Base-by-base conservation (phyloP, 257 asterid species). In the Penstemon eatonii region DNA sequence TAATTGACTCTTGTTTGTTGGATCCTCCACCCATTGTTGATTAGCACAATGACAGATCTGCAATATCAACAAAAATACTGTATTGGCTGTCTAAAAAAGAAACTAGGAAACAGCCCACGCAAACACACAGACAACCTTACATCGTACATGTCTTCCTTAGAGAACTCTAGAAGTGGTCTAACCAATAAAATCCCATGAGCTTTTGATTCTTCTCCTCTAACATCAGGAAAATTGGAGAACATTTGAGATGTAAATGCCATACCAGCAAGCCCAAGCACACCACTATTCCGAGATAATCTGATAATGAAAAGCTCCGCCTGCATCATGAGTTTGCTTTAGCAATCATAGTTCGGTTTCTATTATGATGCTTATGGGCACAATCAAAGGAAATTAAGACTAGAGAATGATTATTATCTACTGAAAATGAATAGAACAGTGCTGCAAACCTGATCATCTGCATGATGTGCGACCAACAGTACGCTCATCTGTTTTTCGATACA, bases 191-290 rank as follows among this genome's bases (percentile, higher is more conserved):
- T 69, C 66, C 97, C 88, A 44, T 46, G 78, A 56, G 80, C 41
- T 60, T 73, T 74, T 43, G 69, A 76, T 71, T 69, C 65, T 66
- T 83, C 84, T 71, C 76, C 78, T 60, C 70, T 63, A 41, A 76
- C 56, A 73, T 78, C 72, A 53, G 83, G 86, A 56, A 57, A 66
- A 64, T 80, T 76, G 0, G 74, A 69, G 77, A 84, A 93, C 66
- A 81, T 57, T 72, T 90, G 82, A 55, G 91, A 84, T 56, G 81
- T 67, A 68, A 82, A 88, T 38, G 99, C 86, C 96, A 83, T 88
- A 59, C 97, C 96, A 69, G 95, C 95, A 75, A 93, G 99, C 80
- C 99, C 99, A 80, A 90, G 92, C 73, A 93, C 91, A 25, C 96
- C 96, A 72, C 99, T 90, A 74, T 82, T 80, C 46, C 95, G 88